Evolutionary conservation across 176 grass and related monocot genomes (phyloP), one percentile per base, ranked within the genome.

Genomic region (Hyparrhenia diplandra): DNA sequence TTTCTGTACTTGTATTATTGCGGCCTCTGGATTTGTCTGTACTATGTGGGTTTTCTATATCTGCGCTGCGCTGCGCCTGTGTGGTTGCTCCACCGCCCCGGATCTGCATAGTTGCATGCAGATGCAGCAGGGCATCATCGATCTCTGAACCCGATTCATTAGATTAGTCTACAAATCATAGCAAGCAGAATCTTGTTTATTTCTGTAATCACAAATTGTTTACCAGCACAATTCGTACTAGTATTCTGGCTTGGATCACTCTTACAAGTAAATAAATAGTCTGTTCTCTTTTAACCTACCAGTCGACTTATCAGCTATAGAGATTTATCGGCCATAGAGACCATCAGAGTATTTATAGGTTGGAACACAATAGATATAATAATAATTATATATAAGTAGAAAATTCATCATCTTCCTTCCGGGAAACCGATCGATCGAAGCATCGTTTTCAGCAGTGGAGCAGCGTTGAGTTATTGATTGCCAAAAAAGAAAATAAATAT

Each of bases 11-110:
- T 79, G 24, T 83, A 83, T 36, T 77, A 71, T 89, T 61, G 55
- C 54, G 78, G 83, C 43, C 82, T 85, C 72, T 67, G 21, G 57
- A 59, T 85, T 73, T 85, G 78, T 85, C 77, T 64, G 63, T 84
- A 54, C 71, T 57, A 18, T 68, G 47, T 74, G 75, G 42, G 69
- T 63, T 75, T 79, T 67, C 52, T 71, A 18, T 42, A 16, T 70
- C 14, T 85, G 66, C 28, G 64, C 10, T 20, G n/a, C n/a, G n/a
- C n/a, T n/a, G n/a, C n/a, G n/a, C n/a, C n/a, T n/a, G n/a, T n/a
- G n/a, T 81, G 49, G 85, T 76, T 64, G 40, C 34, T 49, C 69
- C 67, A 70, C 24, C 52, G 47, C n/a, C 28, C 49, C 75, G 58
- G 87, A 89, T 89, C 77, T 81, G 71, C 68, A 24, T 3, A 31